phyloP scores from a whole-genome alignment of 1,139 yeast genomes.

The Scheffersomyces illinoinensis region DNA sequence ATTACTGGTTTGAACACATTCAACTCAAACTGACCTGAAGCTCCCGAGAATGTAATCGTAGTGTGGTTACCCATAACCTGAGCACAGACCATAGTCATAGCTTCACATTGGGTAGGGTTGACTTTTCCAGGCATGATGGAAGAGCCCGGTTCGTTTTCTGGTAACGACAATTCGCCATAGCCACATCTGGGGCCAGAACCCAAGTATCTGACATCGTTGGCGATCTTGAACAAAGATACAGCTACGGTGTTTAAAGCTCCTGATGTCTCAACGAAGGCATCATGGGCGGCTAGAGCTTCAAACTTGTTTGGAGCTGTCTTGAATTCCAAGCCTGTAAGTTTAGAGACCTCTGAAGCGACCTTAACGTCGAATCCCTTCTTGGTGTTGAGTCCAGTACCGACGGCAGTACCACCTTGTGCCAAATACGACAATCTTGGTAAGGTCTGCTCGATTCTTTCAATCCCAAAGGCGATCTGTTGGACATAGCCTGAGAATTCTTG shows the following conservation, averaged over 20 bases:
- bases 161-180: slow-evolving; percentile 21
- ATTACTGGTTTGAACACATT: slow-evolving; percentile 23
- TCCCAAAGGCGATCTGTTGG: slow-evolving; percentile 20
- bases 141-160: slow-evolving; percentile 23
- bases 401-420: slow-evolving; percentile 25
- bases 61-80: slow-evolving; percentile 23
- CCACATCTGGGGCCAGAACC: slow-evolving; percentile 25
- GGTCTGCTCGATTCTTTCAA: slow-evolving; percentile 16
- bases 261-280: slow-evolving; percentile 21
- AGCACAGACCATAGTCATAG: slow-evolving; percentile 22
- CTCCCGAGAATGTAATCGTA: slow-evolving; percentile 21
- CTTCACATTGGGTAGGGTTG: slow-evolving; percentile 23
- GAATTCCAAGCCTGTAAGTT: slow-evolving; percentile 17
- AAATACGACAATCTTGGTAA: slow-evolving; percentile 19
- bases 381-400: slow-evolving; percentile 22
- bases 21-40: slow-evolving; percentile 23
- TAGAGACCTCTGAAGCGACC: slow-evolving; percentile 17
- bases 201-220: slow-evolving; percentile 22
- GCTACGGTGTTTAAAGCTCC: slow-evolving; percentile 23
- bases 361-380: slow-evolving; percentile 17
- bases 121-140: slow-evolving; percentile 24
- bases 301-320: slow-evolving; percentile 24
- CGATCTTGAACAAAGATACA: slow-evolving; percentile 20
- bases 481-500: slow-evolving; percentile 23
- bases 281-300: slow-evolving; percentile 24